Conservation (phyloP, 345 rosid species). For the Eucalyptus fibrosa region DNA sequence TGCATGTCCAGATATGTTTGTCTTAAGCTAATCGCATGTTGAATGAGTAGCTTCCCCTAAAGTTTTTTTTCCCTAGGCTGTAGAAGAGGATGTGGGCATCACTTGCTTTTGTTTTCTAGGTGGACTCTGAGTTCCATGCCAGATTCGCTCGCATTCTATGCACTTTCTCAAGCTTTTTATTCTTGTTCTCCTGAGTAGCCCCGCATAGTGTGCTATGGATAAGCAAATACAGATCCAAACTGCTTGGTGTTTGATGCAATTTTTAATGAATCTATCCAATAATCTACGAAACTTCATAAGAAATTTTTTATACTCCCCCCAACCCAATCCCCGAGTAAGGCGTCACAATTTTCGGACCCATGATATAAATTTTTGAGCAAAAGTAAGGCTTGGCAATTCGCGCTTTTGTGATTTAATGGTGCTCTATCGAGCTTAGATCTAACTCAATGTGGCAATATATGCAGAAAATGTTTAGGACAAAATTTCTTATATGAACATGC, state of each 20-base stretch:
- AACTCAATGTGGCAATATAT: neutral
- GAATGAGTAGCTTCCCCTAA: neutral
- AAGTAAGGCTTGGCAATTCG: neutral
- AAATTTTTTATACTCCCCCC: neutral
- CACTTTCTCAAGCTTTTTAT: neutral
- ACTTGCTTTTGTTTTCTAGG: neutral
- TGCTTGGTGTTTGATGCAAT: neutral
- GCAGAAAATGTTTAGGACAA: neutral
- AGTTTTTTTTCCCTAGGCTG: neutral
- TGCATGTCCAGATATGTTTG: neutral
- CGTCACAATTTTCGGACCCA: neutral
- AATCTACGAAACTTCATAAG: neutral
- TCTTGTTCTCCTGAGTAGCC: neutral
- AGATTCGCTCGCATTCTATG: neutral
- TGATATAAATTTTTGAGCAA: neutral
- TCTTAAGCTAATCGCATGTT: neutral
- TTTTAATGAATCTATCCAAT: neutral
- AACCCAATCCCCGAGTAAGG: neutral
- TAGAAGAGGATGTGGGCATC: neutral
- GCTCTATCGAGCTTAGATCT: neutral
- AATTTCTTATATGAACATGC: neutral
- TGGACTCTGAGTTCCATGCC: neutral
- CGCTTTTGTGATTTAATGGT: neutral
- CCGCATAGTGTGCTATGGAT: fast-evolving
- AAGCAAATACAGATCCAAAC: neutral